Base-by-base conservation (phyloP, 768 basidiomycete genomes). In the Psilocybe azurescens region DNA sequence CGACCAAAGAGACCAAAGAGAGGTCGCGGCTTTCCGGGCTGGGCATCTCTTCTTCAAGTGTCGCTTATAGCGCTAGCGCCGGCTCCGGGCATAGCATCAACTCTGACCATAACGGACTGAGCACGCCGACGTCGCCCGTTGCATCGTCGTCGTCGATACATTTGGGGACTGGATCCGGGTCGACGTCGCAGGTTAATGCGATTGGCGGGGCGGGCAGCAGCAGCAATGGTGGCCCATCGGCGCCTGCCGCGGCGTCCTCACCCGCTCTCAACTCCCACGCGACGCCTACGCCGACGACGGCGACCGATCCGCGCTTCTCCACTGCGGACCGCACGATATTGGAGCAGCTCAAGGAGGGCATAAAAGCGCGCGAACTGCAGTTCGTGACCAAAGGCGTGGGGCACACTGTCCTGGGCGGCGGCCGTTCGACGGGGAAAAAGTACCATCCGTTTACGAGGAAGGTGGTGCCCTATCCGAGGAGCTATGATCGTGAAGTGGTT, bases 391-490 rank as follows among this genome's bases (percentile, higher is more conserved):
- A 85, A 67, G 83, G 83, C 18, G 70, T 73, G 24, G 74, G 73
- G 9, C 68, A 71, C 52, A 68, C 70, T 16, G 69, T 75, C 20
- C 72, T 72, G 9, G 70, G 71, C 11, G 75, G 68, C 6, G 70
- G 74, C 14, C 66, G 70, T 10, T 66, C 69, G 52, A 63, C 69
- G 5, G 81, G 81, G 13, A 83, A 83, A 70, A 83, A 81, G 63
- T 83, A 90, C 61, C 89, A 91, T 72, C 78, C 83, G 13, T 86
- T 78, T 66, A 63, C 71, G 5, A 69, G 71, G 39, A 69, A 78
- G 14, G 81, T 83, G 51, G 89, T 87, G 4, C 89, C 90, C 11
- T 92, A 90, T 70, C 89, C 90, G 7, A 78, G 87, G 64, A 85
- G 81, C 67, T 91, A 89, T 68, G 88, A 86, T 59, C 74, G 82